Evolutionary conservation across 768 basidiomycete species (phyloP).

Genomic region (Rhizopogon rudus): DNA sequence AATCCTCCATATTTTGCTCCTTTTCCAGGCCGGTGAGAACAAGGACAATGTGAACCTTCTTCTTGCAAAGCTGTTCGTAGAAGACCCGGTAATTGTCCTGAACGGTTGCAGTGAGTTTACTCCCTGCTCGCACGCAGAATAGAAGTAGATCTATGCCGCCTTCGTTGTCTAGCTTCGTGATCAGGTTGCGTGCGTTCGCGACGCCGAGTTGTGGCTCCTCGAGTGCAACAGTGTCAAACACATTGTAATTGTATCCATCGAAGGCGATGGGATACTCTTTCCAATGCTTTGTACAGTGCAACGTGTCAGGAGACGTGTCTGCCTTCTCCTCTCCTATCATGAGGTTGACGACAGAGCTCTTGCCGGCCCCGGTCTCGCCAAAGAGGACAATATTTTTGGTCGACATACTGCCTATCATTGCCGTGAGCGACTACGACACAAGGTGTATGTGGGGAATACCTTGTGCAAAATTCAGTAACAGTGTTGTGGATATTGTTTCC

Average conservation of each 20-base stretch:
- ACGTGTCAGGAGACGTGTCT: constrained; percentile 22
- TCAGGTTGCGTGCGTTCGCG: constrained; percentile 25
- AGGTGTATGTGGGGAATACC: too few species aligned
- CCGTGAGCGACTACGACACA: not conserved
- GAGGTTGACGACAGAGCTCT: constrained; percentile 26
- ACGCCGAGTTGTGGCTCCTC: constrained; percentile 25
- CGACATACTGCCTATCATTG: not conserved
- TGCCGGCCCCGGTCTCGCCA: constrained; percentile 34
- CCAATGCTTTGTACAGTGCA: constrained; percentile 32
- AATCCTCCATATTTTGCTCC: constrained; percentile 26
- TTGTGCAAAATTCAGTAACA: too few species aligned
- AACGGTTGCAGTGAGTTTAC: constrained; percentile 30
- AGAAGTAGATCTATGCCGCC: constrained; percentile 38
- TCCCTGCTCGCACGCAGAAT: constrained; percentile 32
- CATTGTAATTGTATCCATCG: constrained; percentile 10
- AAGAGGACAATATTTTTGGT: constrained; percentile 34
- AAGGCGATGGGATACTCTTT: constrained; percentile 21
- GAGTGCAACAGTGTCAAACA: constrained; percentile 32
- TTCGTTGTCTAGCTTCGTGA: constrained; percentile 20
- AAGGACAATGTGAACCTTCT: constrained; percentile 32
- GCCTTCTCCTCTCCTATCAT: constrained; percentile 18
- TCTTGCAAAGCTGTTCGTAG: constrained; percentile 32
- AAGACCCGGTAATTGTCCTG: constrained; percentile 37
- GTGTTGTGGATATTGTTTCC: too few species aligned
- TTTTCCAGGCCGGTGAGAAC: constrained; percentile 38